These are phyloP conservation scores for Flaveria floridana DNA, from an alignment of 140 eudicot genomes.

Conservation along the genomic window DNA sequence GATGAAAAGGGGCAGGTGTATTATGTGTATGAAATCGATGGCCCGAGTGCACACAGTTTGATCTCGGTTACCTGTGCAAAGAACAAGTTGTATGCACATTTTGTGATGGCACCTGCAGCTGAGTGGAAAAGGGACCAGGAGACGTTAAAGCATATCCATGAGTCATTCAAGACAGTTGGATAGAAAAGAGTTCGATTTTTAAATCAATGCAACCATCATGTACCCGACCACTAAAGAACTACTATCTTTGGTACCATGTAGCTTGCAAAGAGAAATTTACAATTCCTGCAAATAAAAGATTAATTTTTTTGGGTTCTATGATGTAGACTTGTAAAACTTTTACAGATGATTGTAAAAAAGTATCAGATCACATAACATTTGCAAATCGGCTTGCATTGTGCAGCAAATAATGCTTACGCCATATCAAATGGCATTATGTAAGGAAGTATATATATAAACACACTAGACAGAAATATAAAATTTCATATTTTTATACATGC, in stretches of 20 bases:
- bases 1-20: conserved; percentile 91
- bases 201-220: too few species aligned
- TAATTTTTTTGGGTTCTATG: neutral
- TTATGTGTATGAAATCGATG: conserved; percentile 74
- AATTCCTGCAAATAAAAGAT: neutral
- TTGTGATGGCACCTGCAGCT: conserved; percentile 87
- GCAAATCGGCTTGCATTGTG: neutral
- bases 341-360: neutral
- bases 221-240: neutral
- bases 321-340: neutral
- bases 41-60: conserved; percentile 65
- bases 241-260: neutral
- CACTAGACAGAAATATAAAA: neutral
- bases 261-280: neutral
- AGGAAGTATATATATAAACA: conserved; percentile 17
- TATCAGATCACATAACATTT: neutral
- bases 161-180: conserved; percentile 74
- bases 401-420: conserved; percentile 17
- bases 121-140: conserved; percentile 87
- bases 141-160: conserved; percentile 71
- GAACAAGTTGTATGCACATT: conserved; percentile 88
- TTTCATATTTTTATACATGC: neutral
- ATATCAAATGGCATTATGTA: neutral
- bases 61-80: conserved; percentile 84
- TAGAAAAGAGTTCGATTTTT: neutral